Percentiles rank a stretch among this genome's conserved stretches.
Conservation (phyloP, 805 yeast genomes). For the Debaryomyces castellii region DNA sequence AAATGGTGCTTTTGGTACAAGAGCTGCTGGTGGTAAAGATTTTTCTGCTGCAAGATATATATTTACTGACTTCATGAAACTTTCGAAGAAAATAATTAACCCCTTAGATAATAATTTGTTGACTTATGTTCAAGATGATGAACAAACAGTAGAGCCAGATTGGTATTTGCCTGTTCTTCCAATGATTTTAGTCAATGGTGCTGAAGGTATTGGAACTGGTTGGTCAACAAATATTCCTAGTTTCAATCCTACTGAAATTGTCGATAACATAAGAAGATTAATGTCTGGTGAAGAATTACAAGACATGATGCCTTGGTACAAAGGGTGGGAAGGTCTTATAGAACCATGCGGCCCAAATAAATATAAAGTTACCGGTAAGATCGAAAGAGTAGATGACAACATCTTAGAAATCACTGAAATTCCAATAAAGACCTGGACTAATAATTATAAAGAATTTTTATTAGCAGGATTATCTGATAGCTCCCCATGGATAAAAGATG, state of each 20-base stretch:
- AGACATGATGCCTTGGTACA: constrained; percentile 89
- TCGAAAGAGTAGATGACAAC: constrained; percentile 76
- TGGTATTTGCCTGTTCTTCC: constrained; percentile 95
- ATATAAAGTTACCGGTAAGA: constrained; percentile 74
- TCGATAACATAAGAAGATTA: constrained; percentile 66
- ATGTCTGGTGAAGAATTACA: constrained; percentile 70
- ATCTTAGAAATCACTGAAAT: constrained; percentile 88
- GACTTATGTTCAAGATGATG: constrained; percentile 87
- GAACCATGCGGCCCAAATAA: constrained; percentile 64
- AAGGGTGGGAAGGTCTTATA: constrained; percentile 90
- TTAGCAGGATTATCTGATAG: constrained; percentile 68
- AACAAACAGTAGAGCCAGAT: constrained; percentile 89
- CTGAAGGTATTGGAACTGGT: constrained; percentile 98
- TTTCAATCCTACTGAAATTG: constrained; percentile 83
- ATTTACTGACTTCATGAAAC: constrained; percentile 75
- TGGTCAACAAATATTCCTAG: constrained; percentile 95
- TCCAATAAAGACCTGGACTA: constrained; percentile 92
- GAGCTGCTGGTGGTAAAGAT: constrained; percentile 97
- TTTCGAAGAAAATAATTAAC: constrained; percentile 76
- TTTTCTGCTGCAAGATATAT: constrained; percentile 98
- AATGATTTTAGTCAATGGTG: constrained; percentile 90
- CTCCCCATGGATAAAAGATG: constrained; percentile 86
- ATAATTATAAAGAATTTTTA: constrained; percentile 82
- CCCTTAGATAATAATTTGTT: constrained; percentile 77
- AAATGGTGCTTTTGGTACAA: constrained; percentile 93